Percentiles rank a stretch among this genome's conserved stretches.
phyloP scores from a whole-genome alignment of 805 yeast genomes.

The Kazachstania bromeliacearum region DNA sequence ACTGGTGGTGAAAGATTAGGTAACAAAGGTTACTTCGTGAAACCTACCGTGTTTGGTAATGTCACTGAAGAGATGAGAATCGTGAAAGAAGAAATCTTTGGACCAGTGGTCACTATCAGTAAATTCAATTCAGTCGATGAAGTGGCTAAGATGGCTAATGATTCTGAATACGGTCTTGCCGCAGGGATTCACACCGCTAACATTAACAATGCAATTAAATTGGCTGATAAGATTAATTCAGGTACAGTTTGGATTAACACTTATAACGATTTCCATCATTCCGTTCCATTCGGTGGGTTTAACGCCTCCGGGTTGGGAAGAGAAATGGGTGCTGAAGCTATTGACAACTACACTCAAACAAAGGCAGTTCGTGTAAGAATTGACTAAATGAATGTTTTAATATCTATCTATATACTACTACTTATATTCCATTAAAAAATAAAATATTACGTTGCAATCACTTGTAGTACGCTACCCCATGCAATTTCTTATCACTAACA shows the following conservation, averaged over 20 bases:
- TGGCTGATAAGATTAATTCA: slow-evolving; percentile 57
- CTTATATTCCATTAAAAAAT: neutral
- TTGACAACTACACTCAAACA: slow-evolving; percentile 69
- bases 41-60: slow-evolving; percentile 82
- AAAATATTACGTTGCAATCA: neutral
- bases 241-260: slow-evolving; percentile 83
- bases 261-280: slow-evolving; percentile 74
- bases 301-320: slow-evolving; percentile 84
- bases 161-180: slow-evolving; percentile 73
- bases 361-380: slow-evolving; percentile 51
- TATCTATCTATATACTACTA: neutral
- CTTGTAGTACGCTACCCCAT: slow-evolving; percentile 1
- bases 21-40: slow-evolving; percentile 57
- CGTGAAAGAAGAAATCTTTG: slow-evolving; percentile 85
- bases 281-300: slow-evolving; percentile 88
- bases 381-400: neutral
- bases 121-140: slow-evolving; percentile 68
- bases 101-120: slow-evolving; percentile 73
- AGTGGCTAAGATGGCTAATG: slow-evolving; percentile 63
- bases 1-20: slow-evolving; percentile 77
- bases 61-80: slow-evolving; percentile 65
- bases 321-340: slow-evolving; percentile 81
- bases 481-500: neutral
- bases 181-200: slow-evolving; percentile 77
- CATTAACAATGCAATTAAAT: slow-evolving; percentile 54